A percentile compares a stretch with the other conserved stretches of the same genome.
Conservation (phyloP, 345 rosid species). For the Bruguiera parviflora region DNA sequence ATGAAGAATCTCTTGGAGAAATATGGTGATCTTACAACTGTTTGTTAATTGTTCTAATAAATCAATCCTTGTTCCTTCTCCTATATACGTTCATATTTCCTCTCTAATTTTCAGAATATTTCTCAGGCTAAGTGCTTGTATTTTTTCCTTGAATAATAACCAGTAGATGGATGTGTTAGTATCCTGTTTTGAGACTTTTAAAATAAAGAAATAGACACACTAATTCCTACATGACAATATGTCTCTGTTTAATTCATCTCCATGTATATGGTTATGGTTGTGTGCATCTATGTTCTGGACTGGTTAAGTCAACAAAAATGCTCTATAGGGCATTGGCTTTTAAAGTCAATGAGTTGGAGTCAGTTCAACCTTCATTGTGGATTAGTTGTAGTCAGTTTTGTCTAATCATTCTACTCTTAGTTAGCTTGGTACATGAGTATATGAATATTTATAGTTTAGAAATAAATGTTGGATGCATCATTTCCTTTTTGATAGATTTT, state of each 20-base stretch:
- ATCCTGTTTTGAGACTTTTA: slow-evolving; percentile 57
- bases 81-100: slow-evolving; percentile 5
- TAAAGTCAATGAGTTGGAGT: too few relatives aligned
- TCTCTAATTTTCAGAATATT: slow-evolving; percentile 17
- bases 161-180: slow-evolving; percentile 82
- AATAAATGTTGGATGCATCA: too few relatives aligned
- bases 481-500: too few relatives aligned
- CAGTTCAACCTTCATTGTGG: slow-evolving; percentile 4
- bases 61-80: too few relatives aligned
- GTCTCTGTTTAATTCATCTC: slow-evolving; percentile 74
- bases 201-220: slow-evolving; percentile 49
- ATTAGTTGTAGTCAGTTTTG: too few relatives aligned
- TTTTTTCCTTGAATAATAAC: slow-evolving; percentile 58
- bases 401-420: too few relatives aligned
- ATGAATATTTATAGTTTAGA: too few relatives aligned
- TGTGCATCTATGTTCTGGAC: too few relatives aligned
- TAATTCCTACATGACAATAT: slow-evolving; percentile 82
- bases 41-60: too few relatives aligned
- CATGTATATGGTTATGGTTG: slow-evolving; percentile 6
- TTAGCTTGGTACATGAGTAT: too few relatives aligned
- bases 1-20: background rate
- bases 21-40: background rate
- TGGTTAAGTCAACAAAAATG: too few relatives aligned
- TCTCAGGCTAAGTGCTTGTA: slow-evolving; percentile 54
- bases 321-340: too few relatives aligned